phyloP scores from a whole-genome alignment of 2,329 filamentous ascomycete genomes.

The Biscogniauxia mediterranea region DNA sequence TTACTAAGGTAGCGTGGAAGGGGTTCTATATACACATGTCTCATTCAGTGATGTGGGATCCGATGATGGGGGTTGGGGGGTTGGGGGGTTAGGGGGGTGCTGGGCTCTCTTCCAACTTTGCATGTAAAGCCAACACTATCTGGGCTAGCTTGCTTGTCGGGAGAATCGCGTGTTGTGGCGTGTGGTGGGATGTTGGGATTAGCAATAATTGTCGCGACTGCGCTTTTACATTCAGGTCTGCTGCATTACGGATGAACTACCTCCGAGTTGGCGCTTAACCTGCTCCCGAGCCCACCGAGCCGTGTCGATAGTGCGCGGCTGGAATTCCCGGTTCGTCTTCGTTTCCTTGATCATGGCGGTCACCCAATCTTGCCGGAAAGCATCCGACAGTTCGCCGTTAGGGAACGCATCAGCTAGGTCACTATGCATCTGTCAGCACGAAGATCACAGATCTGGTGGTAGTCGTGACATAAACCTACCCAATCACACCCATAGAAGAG shows the following conservation, averaged over 20 bases:
- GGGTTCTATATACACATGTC: constrained; percentile 34
- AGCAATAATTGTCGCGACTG: constrained; percentile 10
- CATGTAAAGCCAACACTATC: constrained; percentile 23
- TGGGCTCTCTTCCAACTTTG: constrained; percentile 31
- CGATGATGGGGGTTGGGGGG: constrained; percentile 8
- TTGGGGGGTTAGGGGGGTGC: constrained; percentile 17
- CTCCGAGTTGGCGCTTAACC: constrained; percentile 83
- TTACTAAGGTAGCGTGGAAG: constrained; percentile 29
- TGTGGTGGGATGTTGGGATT: constrained; percentile 18
- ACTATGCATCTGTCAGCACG: constrained; percentile 48
- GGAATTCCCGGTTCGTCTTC: constrained; percentile 83
- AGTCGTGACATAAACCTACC: constrained; percentile 54
- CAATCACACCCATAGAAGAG: constrained; percentile 95
- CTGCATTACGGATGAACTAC: constrained; percentile 50
- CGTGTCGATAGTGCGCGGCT: constrained; percentile 82
- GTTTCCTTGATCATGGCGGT: constrained; percentile 89
- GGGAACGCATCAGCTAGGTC: constrained; percentile 94
- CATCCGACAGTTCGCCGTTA: constrained; percentile 77
- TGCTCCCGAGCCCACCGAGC: constrained; percentile 97
- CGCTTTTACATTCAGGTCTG: constrained; percentile 40
- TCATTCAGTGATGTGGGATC: constrained; percentile 17
- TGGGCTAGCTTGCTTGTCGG: constrained; percentile 25
- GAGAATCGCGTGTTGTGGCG: constrained; percentile 28
- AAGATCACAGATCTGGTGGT: not conserved
- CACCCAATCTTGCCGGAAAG: constrained; percentile 90